Evolutionary conservation across 805 yeast genomes (phyloP), one percentile per base, ranked within the genome.

Genomic region (Myxozyma monticola): DNA sequence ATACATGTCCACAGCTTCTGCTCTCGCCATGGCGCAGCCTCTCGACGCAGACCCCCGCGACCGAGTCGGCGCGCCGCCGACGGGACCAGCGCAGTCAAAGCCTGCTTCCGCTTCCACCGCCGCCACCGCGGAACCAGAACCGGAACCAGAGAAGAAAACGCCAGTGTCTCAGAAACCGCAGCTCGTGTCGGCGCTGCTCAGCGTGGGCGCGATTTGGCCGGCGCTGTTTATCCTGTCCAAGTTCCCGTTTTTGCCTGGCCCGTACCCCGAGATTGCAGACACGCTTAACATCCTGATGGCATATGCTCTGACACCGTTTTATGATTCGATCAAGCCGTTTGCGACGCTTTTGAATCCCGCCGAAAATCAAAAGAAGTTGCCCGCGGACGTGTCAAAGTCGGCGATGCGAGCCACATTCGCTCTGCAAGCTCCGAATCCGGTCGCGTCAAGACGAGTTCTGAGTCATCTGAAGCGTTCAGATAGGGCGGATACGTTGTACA

Each of bases 1-100:
- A 0, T 72, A 75, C 60, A 72, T 73, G 54, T 84, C 90, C 0
- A 76, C 79, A 21, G 84, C 87, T 0, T 86, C 84, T 54, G 95
- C 96, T 0, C 69, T 90, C 42, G 93, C 97, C 0, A 65, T 89
- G 59, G 96, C 96, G 4, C 93, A 93, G 8, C 95, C 96, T 0
- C 71, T 90, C 33, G 73, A 76, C 2, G 81, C 79, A 33, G 91
- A 84, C 30, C 41, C 46, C 9, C 18, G 33, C 24, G 45, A 37
- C 25, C 4, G 86, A 79, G 39, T 56, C 47, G n/a, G 41, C 6
- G 45, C 28, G 50, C 62, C 60, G 30, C 68, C 67, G 8, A 81
- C 78, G 51, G n/a, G n/a, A n/a, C n/a, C n/a, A n/a, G n/a, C 54
- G 20, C 10, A 17, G 15, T n/a, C 15, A n/a, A n/a, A n/a, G n/a